Evolutionary conservation across 2,329 filamentous ascomycete species (phyloP).

Genomic region (Sporothrix phasma): DNA sequence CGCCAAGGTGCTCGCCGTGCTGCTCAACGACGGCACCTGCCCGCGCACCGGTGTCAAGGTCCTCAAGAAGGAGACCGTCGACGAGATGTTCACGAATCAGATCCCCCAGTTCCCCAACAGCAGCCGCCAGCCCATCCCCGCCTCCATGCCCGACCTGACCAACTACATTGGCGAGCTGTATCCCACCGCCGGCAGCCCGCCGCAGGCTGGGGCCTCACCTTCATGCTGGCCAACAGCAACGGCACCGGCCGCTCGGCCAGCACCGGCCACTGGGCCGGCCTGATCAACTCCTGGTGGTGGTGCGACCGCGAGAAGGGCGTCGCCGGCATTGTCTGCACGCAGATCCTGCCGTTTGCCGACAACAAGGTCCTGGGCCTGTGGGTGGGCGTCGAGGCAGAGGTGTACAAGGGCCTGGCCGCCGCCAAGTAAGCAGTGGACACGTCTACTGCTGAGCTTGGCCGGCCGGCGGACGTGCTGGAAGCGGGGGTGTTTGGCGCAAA

Average conservation of each 20-base stretch:
- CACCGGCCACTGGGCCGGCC: conserved; percentile 44
- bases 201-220: conserved; percentile 51
- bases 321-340: conserved; percentile 36
- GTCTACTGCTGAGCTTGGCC: neutral
- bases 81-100: conserved; percentile 53
- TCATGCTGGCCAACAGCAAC: conserved; percentile 38
- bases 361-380: conserved; percentile 29
- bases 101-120: conserved; percentile 43
- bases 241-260: conserved; percentile 38
- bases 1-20: conserved; percentile 42
- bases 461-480: neutral
- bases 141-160: conserved; percentile 36
- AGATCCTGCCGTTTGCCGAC: conserved; percentile 38
- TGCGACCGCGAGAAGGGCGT: conserved; percentile 46
- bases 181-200: conserved; percentile 31
- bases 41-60: conserved; percentile 43
- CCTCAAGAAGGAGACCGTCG: conserved; percentile 44
- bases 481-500: neutral
- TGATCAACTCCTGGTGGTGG: conserved; percentile 51
- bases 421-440: neutral
- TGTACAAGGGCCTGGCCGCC: conserved; percentile 21
- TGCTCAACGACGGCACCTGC: conserved; percentile 53
- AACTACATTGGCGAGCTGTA: conserved; percentile 40
- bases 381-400: conserved; percentile 26
- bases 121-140: conserved; percentile 32